Base-by-base conservation (phyloP, 2,329 filamentous ascomycete genomes). In the Massarina eburnea region DNA sequence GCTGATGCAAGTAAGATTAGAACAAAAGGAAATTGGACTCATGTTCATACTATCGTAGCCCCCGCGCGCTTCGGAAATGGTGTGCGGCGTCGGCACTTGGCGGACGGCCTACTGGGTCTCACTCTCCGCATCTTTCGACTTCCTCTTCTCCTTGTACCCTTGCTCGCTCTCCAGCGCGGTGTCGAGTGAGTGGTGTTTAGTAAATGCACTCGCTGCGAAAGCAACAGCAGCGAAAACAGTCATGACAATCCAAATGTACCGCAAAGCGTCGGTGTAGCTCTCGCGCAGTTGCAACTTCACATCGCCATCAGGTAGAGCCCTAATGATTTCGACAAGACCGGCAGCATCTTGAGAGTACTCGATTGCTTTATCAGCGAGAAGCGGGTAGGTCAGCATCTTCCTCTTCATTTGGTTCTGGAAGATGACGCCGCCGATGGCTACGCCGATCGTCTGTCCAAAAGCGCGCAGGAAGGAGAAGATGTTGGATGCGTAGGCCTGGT, bases 401-500 rank as follows among this genome's bases (percentile, higher is more conserved):
- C 67, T 68, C 43, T 71, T 72, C 68, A 85, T 80, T 45, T 76
- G 75, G 53, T 88, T 89, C 66, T 89, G 84, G 70, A 89, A 88
- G 42, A 86, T 77, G 24, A 85, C 82, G 3, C 85, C 84, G 2
- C 82, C 81, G 41, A 87, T 74, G 2, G 85, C 83, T 2, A 88
- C 81, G 19, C 85, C 85, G 8, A 88, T 68, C 0, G 80, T 76
- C 61, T 87, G 83, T 0, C 85, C 85, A 19, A 88, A 77, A 1
- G 80, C 77, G 12, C 83, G 79, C 56, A 84, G 77, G 72, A 89
- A 89, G 42, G 78, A 80, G 68, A 84, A 86, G 72, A 88, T 80
- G 9, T 80, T 83, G 0, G 79, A 78, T 0, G 82, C 79, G 48
- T 82, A 81, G 1, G 82, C 79, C 32, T 84, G 78, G 57, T 85